Percentiles rank a stretch among this genome's conserved stretches.
These are phyloP conservation scores for Opeltia flavorubescens DNA, from an alignment of 495 filamentous ascomycete genomes.

Conservation along the genomic window DNA sequence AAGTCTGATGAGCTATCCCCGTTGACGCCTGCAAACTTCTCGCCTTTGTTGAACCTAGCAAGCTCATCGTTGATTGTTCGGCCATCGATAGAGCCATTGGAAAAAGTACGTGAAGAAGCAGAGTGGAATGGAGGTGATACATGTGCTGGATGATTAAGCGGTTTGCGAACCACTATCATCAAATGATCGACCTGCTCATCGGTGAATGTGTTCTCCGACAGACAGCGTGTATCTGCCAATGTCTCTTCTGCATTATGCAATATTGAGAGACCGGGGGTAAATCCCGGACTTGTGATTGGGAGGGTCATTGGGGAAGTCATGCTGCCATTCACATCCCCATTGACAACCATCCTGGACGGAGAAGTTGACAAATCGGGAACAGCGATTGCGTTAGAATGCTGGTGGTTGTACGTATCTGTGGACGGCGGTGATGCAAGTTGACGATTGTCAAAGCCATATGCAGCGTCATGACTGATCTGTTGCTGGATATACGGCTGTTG, in stretches of 20 bases:
- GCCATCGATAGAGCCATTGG: constrained; percentile 40
- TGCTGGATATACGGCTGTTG: constrained; percentile 22
- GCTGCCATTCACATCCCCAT: constrained; percentile 26
- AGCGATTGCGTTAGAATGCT: constrained; percentile 11
- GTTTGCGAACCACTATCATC: constrained; percentile 30
- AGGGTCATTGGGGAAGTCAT: constrained; percentile 40
- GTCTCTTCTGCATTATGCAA: constrained; percentile 18
- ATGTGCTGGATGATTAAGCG: constrained; percentile 14
- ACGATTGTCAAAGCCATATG: constrained; percentile 6
- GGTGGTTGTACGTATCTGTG: constrained; percentile 4
- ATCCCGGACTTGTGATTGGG: constrained; percentile 65
- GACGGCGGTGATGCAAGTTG: constrained; percentile 7
- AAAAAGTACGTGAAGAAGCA: constrained; percentile 33
- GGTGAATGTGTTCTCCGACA: constrained; percentile 28
- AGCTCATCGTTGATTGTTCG: constrained; percentile 26
- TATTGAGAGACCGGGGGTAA: constrained; percentile 35
- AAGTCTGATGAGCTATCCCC: constrained; percentile 16
- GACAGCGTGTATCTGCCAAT: constrained; percentile 12
- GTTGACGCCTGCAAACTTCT: constrained; percentile 11
- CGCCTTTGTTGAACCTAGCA: constrained; percentile 17
- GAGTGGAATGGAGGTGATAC: constrained; percentile 21
- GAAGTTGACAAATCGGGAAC: constrained; percentile 4
- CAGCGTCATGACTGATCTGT: constrained; percentile 1
- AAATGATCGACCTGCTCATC: constrained; percentile 41
- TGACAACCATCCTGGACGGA: constrained; percentile 19